Evolutionary conservation across 2,329 filamentous ascomycete genomes (phyloP).

Genomic region (Exophiala alcalophila): DNA sequence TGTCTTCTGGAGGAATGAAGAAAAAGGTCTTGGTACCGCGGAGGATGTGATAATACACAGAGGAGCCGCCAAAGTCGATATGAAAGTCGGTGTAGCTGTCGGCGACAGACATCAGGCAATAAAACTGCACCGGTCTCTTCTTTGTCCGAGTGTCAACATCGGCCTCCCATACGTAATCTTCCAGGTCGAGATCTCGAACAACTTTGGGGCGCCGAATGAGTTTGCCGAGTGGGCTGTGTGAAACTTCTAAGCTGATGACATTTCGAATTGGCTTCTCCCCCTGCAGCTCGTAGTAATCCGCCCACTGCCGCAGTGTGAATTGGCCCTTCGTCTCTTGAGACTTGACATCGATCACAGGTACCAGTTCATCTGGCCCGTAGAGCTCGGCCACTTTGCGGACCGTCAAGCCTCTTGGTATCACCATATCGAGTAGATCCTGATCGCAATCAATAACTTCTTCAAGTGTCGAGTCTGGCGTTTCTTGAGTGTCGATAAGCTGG

Average conservation of each 20-base stretch:
- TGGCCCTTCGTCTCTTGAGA: conserved; percentile 63
- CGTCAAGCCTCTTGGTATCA: conserved; percentile 62
- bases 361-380: conserved; percentile 59
- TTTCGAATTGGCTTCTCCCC: conserved; percentile 63
- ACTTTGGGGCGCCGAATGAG: conserved; percentile 62
- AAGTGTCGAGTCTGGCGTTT: no score
- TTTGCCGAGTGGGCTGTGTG: conserved; percentile 60
- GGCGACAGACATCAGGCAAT: conserved; percentile 68
- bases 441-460: conserved; percentile 56
- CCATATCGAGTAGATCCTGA: conserved; percentile 66
- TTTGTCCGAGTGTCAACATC: conserved; percentile 52
- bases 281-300: conserved; percentile 63
- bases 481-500: no score
- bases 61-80: conserved; percentile 69
- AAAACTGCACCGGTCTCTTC: conserved; percentile 64
- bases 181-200: conserved; percentile 60
- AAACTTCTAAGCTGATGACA: conserved; percentile 68
- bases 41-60: conserved; percentile 68
- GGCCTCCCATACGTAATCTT: conserved; percentile 52
- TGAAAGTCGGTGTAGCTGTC: conserved; percentile 72
- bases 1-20: conserved; percentile 67
- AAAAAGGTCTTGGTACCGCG: conserved; percentile 69
- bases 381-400: conserved; percentile 62
- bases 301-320: conserved; percentile 65
- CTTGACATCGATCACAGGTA: conserved; percentile 67